phyloP scores from a whole-genome alignment of 1,284 basidiomycete species.

The Tilletia caries region DNA sequence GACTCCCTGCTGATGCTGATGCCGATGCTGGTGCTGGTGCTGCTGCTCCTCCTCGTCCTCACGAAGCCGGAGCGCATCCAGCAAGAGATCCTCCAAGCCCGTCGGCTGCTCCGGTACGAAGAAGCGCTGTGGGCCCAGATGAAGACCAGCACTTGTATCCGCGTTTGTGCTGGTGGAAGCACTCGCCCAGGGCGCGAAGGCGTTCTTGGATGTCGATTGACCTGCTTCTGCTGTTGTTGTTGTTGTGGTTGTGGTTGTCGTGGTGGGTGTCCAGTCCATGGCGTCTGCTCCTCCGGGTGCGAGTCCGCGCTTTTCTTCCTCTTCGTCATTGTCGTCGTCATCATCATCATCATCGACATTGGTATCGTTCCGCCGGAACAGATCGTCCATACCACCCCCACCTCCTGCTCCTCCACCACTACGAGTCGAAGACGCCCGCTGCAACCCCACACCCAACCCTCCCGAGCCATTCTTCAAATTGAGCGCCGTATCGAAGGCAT shows the following conservation, averaged over 20 bases:
- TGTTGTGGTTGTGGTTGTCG: no score
- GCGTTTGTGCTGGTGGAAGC: no score
- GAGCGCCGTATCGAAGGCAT: background rate
- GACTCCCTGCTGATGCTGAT: no score
- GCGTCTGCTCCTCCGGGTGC: background rate
- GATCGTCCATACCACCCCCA: background rate
- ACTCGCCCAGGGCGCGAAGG: background rate
- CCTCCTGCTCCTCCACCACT: background rate
- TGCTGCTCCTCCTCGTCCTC: background rate
- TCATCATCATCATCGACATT: background rate
- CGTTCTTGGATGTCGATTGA: background rate
- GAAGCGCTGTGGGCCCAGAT: constrained; percentile 38
- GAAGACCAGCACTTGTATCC: no score
- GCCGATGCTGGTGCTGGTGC: background rate
- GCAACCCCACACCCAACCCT: background rate
- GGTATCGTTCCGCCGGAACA: background rate
- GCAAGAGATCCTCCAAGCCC: constrained; percentile 37
- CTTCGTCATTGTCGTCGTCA: constrained; percentile 10
- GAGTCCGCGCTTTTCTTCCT: background rate
- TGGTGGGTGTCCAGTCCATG: constrained; percentile 10
- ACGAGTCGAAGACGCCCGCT: no score
- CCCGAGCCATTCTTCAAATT: background rate
- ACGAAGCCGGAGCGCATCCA: background rate
- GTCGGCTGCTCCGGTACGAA: constrained; percentile 35
- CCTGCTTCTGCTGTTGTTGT: no score